Conservation (phyloP, 2,329 filamentous ascomycete species). For the Tolypocladium cylindrosporum region DNA sequence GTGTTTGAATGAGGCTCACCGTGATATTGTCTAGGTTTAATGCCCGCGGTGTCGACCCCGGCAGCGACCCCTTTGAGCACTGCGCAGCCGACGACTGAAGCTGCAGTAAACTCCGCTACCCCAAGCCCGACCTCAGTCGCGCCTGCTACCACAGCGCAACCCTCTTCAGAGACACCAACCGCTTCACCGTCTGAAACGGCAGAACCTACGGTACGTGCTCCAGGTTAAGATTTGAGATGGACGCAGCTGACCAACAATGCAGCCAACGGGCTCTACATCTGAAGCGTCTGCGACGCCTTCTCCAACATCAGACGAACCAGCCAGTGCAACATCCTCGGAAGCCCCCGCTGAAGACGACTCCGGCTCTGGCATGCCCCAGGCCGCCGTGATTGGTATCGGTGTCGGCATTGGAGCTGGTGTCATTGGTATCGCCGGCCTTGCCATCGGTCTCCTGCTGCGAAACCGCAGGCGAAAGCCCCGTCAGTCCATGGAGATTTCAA, state of each 20-base stretch:
- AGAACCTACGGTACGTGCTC: not conserved
- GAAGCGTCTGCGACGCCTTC: not conserved
- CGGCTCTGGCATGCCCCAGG: slow-evolving; percentile 25
- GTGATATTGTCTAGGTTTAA: not conserved
- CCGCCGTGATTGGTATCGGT: slow-evolving; percentile 39
- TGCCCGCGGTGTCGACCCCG: not conserved
- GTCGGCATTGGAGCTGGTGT: slow-evolving; percentile 33
- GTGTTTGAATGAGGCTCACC: not conserved
- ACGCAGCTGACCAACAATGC: not conserved
- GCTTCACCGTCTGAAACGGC: not conserved
- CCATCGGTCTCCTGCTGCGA: slow-evolving; percentile 26
- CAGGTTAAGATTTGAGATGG: not conserved
- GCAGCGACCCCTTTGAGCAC: not conserved
- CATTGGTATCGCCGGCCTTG: slow-evolving; percentile 27
- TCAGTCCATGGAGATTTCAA: slow-evolving; percentile 35
- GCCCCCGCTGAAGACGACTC: slow-evolving; percentile 1
- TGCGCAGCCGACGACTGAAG: not conserved
- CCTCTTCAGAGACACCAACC: slow-evolving; percentile 3
- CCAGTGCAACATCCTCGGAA: slow-evolving; percentile 4
- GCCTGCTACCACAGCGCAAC: not conserved
- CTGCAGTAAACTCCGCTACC: not conserved
- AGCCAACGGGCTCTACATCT: not conserved
- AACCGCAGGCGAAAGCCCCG: slow-evolving; percentile 13
- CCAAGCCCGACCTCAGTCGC: not conserved
- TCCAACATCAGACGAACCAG: not conserved